phyloP scores from a whole-genome alignment of 2,329 filamentous ascomycete genomes.

The Botrytis aclada region DNA sequence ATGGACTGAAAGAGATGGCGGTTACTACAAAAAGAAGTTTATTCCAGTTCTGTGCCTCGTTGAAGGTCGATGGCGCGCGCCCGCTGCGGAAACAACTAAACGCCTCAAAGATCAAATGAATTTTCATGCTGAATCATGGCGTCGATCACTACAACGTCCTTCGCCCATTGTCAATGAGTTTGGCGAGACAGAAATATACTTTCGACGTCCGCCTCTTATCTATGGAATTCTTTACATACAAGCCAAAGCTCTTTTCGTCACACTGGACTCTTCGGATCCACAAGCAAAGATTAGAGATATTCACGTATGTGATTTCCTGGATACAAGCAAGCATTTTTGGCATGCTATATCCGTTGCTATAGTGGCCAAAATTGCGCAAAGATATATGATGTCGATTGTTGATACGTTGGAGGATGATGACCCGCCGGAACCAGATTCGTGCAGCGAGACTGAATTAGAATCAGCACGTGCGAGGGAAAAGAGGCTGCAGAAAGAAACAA shows the following conservation, averaged over 20 bases:
- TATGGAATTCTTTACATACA: slow-evolving; percentile 38
- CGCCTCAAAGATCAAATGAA: slow-evolving; percentile 32
- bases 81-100: slow-evolving; percentile 25
- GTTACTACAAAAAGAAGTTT: slow-evolving; percentile 32
- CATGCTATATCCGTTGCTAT: slow-evolving; percentile 39
- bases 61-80: slow-evolving; percentile 26
- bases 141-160: slow-evolving; percentile 26
- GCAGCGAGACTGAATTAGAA: slow-evolving; percentile 21
- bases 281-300: slow-evolving; percentile 32
- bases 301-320: slow-evolving; percentile 34
- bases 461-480: not conserved
- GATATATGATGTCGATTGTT: slow-evolving; percentile 36
- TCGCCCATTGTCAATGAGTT: slow-evolving; percentile 24
- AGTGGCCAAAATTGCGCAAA: slow-evolving; percentile 34
- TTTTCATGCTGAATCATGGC: slow-evolving; percentile 33
- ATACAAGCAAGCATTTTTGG: slow-evolving; percentile 37
- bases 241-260: slow-evolving; percentile 33
- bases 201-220: slow-evolving; percentile 33
- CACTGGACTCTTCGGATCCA: slow-evolving; percentile 34
- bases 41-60: slow-evolving; percentile 32
- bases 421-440: slow-evolving; percentile 27
- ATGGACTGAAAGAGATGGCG: slow-evolving; percentile 39
- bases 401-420: slow-evolving; percentile 33
- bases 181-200: slow-evolving; percentile 29
- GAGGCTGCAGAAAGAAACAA: slow-evolving; percentile 9